These are phyloP conservation scores for Lycium ferocissimum DNA, from an alignment of 257 asterid genomes.

Conservation along the genomic window DNA sequence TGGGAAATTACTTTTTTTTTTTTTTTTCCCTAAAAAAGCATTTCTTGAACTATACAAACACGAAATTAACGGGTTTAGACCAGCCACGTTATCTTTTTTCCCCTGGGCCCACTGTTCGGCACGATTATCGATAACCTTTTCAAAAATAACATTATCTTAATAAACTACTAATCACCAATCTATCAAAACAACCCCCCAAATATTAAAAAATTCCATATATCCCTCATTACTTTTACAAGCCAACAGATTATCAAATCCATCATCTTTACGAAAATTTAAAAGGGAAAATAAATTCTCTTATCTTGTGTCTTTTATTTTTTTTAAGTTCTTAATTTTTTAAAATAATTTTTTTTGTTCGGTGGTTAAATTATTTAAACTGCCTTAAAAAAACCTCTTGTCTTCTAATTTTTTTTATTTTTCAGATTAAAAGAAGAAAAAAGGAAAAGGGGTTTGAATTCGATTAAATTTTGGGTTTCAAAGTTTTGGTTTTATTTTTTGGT, in stretches of 20 bases:
- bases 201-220: not conserved
- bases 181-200: not conserved
- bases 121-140: constrained; percentile 34
- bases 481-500: not conserved
- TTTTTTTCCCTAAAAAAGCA: too few species aligned
- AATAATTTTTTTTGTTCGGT: not conserved
- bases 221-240: not conserved
- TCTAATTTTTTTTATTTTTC: not conserved
- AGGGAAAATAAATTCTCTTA: constrained; percentile 16
- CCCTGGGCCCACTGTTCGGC: not conserved
- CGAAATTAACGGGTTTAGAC: constrained; percentile 1
- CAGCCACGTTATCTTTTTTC: constrained; percentile 16
- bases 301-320: not conserved
- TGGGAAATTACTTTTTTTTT: too few species aligned
- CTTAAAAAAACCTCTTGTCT: not conserved
- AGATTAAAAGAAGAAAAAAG: not conserved
- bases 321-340: not conserved
- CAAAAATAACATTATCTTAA: not conserved
- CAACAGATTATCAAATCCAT: constrained; percentile 5
- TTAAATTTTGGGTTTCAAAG: not conserved
- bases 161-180: not conserved
- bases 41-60: constrained; percentile 32
- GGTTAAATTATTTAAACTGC: constrained; percentile 21
- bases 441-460: not conserved
- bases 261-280: not conserved